phyloP scores from a whole-genome alignment of 1,284 basidiomycete species.

The Tilletiopsis washingtonensis region DNA sequence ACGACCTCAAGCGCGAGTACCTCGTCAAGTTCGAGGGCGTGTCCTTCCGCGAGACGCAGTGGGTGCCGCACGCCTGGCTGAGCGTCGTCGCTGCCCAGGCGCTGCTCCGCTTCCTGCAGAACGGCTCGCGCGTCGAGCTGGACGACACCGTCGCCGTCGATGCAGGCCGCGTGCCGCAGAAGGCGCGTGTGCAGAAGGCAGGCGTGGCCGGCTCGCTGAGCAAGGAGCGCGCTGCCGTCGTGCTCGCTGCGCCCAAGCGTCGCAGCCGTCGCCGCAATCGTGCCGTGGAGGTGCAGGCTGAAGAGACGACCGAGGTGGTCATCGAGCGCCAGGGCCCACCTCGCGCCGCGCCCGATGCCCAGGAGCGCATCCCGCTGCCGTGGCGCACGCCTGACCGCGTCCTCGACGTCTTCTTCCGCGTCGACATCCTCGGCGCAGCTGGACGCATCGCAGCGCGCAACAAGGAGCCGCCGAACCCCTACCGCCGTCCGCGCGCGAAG shows the following conservation, averaged over 20 bases:
- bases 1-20: constrained; percentile 27
- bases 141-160: constrained; percentile 11
- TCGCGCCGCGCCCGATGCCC: constrained; percentile 22
- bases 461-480: background rate
- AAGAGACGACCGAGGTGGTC: background rate
- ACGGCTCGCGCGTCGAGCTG: constrained; percentile 25
- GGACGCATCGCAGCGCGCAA: background rate
- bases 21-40: constrained; percentile 30
- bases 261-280: background rate
- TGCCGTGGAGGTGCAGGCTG: background rate
- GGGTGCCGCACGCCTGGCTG: constrained; percentile 33
- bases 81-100: constrained; percentile 6
- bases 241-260: background rate
- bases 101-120: constrained; percentile 13
- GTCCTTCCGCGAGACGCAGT: constrained; percentile 25
- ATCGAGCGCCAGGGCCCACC: constrained; percentile 12
- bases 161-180: background rate
- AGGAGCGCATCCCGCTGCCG: constrained; percentile 20
- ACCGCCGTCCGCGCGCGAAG: background rate
- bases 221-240: background rate
- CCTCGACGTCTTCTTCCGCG: constrained; percentile 20
- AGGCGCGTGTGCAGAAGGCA: background rate
- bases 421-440: background rate
- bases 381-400: constrained; percentile 32
- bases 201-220: background rate